A percentile compares a stretch with the other conserved stretches of the same genome.
These are phyloP conservation scores for Jacaranda mimosifolia DNA, from an alignment of 257 asterid genomes.

Conservation along the genomic window DNA sequence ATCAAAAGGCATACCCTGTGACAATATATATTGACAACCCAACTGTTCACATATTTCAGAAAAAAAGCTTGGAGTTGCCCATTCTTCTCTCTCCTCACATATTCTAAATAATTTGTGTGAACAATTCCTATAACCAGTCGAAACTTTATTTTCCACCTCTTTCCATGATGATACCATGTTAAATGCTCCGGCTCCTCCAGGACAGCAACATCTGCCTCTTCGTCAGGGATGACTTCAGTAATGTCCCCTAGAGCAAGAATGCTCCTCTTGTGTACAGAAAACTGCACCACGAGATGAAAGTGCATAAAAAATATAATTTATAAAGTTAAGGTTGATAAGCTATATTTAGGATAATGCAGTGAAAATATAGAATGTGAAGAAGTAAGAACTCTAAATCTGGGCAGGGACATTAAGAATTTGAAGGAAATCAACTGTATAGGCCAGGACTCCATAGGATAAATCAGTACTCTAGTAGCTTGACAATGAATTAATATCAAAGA, in stretches of 20 bases:
- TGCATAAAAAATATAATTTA: constrained; percentile 1
- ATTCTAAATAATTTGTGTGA: constrained; percentile 93
- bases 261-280: constrained; percentile 86
- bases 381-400: constrained; percentile 22
- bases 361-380: constrained; percentile 23
- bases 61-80: constrained; percentile 75
- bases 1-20: constrained; percentile 70
- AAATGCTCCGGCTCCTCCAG: constrained; percentile 99
- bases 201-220: constrained; percentile 93
- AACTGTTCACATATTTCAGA: constrained; percentile 79
- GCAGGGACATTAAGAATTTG: not conserved
- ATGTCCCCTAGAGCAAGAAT: constrained; percentile 94
- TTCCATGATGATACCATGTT: constrained; percentile 99
- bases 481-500: constrained; percentile 24
- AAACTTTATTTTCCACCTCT: constrained; percentile 90
- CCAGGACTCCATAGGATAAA: constrained; percentile 17
- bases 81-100: constrained; percentile 92
- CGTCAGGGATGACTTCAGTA: constrained; percentile 88
- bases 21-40: constrained; percentile 95
- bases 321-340: constrained; percentile 1
- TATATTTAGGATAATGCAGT: constrained; percentile 10
- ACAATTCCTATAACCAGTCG: constrained; percentile 87
- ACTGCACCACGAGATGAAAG: constrained; percentile 56
- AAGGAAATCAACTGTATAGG: constrained; percentile 19
- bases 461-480: not conserved